These are phyloP conservation scores for Magnaporthiopsis rhizophila DNA, from an alignment of 2,329 filamentous ascomycete species.

Conservation along the genomic window DNA sequence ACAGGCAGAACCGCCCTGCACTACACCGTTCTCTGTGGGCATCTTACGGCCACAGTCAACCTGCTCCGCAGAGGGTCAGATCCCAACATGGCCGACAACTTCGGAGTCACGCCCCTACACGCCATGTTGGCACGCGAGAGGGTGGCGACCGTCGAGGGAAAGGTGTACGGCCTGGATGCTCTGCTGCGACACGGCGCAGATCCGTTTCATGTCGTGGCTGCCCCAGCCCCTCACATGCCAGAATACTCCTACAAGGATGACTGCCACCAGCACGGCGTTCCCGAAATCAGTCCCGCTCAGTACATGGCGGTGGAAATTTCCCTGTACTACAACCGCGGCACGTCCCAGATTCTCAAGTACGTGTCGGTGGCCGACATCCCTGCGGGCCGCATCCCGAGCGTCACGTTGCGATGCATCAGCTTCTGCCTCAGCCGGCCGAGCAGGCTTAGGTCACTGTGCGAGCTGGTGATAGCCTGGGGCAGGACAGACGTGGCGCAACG, in stretches of 20 bases:
- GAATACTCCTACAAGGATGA: neutral
- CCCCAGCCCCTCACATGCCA: neutral
- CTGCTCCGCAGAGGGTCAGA: neutral
- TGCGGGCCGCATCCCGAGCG: no score
- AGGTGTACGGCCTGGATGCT: no score
- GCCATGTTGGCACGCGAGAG: neutral
- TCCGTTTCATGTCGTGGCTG: neutral
- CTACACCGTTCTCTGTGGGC: neutral
- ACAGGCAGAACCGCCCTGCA: neutral
- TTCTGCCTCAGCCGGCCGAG: no score
- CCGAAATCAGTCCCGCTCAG: neutral
- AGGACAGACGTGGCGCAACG: no score
- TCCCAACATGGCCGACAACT: neutral
- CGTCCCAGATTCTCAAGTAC: no score
- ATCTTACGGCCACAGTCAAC: neutral
- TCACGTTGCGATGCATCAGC: no score
- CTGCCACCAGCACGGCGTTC: neutral
- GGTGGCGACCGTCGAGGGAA: neutral
- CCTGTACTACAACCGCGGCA: no score
- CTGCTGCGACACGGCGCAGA: neutral
- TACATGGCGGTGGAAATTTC: no score
- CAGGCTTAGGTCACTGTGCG: no score
- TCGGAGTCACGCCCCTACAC: neutral
- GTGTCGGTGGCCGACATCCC: no score
- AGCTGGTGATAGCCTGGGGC: no score